phyloP scores from a whole-genome alignment of 495 filamentous ascomycete genomes.

The Neurospora sp. region DNA sequence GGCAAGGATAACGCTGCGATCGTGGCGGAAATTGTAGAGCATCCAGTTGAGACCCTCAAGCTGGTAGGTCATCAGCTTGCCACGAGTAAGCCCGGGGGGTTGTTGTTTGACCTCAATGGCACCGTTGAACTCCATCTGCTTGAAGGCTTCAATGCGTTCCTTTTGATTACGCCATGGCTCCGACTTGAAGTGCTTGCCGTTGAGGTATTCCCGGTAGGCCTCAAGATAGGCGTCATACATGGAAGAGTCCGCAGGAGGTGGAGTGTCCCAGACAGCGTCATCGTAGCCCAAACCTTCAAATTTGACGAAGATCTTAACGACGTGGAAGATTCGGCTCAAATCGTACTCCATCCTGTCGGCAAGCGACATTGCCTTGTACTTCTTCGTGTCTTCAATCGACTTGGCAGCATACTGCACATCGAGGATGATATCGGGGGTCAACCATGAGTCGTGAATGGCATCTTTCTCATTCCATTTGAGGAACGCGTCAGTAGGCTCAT shows the following conservation, averaged over 20 bases:
- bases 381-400: slow-evolving; percentile 32
- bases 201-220: slow-evolving; percentile 78
- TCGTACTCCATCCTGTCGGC: slow-evolving; percentile 51
- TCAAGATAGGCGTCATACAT: slow-evolving; percentile 71
- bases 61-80: slow-evolving; percentile 88
- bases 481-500: slow-evolving; percentile 23
- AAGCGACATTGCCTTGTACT: slow-evolving; percentile 24
- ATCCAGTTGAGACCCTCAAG: slow-evolving; percentile 93
- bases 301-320: slow-evolving; percentile 68
- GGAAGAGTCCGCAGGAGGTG: slow-evolving; percentile 55
- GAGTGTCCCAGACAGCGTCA: slow-evolving; percentile 79
- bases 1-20: slow-evolving; percentile 84
- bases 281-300: slow-evolving; percentile 95
- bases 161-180: slow-evolving; percentile 44
- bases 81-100: slow-evolving; percentile 61
- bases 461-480: slow-evolving; percentile 65
- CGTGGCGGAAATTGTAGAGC: slow-evolving; percentile 76
- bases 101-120: slow-evolving; percentile 61
- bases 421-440: slow-evolving; percentile 82
- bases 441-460: slow-evolving; percentile 73
- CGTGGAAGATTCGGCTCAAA: slow-evolving; percentile 53
- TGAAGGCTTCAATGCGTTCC: slow-evolving; percentile 50
- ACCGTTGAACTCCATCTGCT: slow-evolving; percentile 52
- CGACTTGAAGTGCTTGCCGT: slow-evolving; percentile 55
- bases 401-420: slow-evolving; percentile 45